Evolutionary conservation across 2,329 filamentous ascomycete species (phyloP).

Genomic region (Cercospora sesami): DNA sequence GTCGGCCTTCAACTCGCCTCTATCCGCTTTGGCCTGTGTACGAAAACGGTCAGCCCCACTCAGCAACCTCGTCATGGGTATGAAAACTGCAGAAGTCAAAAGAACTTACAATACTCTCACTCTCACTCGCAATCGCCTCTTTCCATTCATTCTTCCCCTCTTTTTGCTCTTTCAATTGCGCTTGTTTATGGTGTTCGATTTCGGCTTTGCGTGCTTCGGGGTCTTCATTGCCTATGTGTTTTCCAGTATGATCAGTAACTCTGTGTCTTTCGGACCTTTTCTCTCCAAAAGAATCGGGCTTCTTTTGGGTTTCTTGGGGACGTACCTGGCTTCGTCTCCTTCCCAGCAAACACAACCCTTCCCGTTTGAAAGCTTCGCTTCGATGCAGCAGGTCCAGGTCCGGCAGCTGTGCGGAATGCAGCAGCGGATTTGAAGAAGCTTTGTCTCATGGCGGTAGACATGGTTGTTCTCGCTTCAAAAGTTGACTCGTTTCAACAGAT

Average conservation of each 20-base stretch:
- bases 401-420: slow-evolving; percentile 12
- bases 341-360: slow-evolving; percentile 41
- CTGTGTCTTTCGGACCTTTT: too few species aligned
- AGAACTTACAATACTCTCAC: slow-evolving; percentile 68
- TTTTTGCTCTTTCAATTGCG: slow-evolving; percentile 52
- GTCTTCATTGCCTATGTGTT: slow-evolving; percentile 8
- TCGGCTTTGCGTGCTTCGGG: slow-evolving; percentile 45
- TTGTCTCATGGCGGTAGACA: not conserved
- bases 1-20: slow-evolving; percentile 35
- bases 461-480: not conserved
- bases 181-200: slow-evolving; percentile 62
- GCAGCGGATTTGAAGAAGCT: not conserved
- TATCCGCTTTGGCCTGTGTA: slow-evolving; percentile 40
- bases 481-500: too few species aligned
- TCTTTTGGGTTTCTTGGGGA: too few species aligned
- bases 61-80: not conserved
- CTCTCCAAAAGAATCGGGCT: too few species aligned
- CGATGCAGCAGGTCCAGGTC: slow-evolving; percentile 10
- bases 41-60: too few species aligned
- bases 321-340: slow-evolving; percentile 50
- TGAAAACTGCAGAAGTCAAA: too few species aligned
- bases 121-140: slow-evolving; percentile 72
- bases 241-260: too few species aligned
- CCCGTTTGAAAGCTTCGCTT: slow-evolving; percentile 42
- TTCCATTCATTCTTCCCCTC: slow-evolving; percentile 73